Base-by-base conservation (phyloP, 345 rosid genomes). In the Linum usitatissimum region DNA sequence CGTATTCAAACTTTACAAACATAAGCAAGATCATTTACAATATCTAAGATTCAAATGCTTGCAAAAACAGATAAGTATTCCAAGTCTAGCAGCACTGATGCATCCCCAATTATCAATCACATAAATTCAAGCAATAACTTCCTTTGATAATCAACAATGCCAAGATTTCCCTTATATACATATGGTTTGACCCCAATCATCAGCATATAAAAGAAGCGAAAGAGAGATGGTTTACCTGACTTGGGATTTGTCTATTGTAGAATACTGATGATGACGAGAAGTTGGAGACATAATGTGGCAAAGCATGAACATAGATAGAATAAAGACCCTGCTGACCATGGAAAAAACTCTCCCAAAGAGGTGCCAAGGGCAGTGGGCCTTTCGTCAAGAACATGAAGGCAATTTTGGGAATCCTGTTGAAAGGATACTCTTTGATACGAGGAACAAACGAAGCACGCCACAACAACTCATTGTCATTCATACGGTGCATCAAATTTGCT, bases 331-430 rank as follows among this genome's bases (percentile, higher is more conserved):
- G 74, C 48, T 84, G 77, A 18, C 87, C 96, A 59, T 83, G 69
- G 72, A 90, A 83, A 78, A 90, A 93, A 75, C 69, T 83, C 70
- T 93, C 96, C 99, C 97, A 93, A 12, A 93, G 87, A 19, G 96
- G 89, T 59, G 86, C 87, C 71, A 93, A 71, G 6, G 96, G 96
- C 82, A 93, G 73, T 48, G 88, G 84, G 39, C 99, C 97, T 68
- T 90, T 87, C 5, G 88, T 74, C 70, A 93, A 78, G 82, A 93
- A 93, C 97, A 90, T 86, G 79, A 93, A 93, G 51, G 99, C 97
- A 64, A 93, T 67, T 71, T 87, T 93, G 48, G 94, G 94, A 53
- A 83, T 81, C 36, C 97, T 84, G 64, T 65, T 70, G 64, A 81
- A 86, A 1, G 97, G 97, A 70, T 83, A 86, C 0, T 62, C 69